phyloP scores from a whole-genome alignment of 495 filamentous ascomycete genomes.

The Aspergillus bertholletiae region DNA sequence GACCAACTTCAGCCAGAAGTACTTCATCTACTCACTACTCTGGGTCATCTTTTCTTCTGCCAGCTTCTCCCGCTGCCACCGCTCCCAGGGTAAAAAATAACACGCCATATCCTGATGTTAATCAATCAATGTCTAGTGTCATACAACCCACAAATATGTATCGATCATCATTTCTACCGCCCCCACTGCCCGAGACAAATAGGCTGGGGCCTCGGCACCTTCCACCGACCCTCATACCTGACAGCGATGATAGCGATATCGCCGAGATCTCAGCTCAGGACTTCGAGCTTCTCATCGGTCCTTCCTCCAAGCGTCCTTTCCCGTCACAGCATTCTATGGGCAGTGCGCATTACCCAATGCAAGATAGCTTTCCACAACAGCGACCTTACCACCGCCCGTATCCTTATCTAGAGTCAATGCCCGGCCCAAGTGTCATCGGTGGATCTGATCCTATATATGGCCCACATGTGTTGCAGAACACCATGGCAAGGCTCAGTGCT shows the following conservation, averaged over 20 bases:
- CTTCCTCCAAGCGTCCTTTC: slow-evolving; percentile 75
- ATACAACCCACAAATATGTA: not conserved
- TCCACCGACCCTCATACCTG: not conserved
- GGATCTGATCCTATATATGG: slow-evolving; percentile 5
- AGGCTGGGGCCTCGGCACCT: not conserved
- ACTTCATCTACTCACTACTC: slow-evolving; percentile 6
- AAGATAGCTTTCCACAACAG: not conserved
- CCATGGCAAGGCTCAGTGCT: slow-evolving; percentile 15
- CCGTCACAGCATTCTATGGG: slow-evolving; percentile 23
- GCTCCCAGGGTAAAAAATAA: not conserved
- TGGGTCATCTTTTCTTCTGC: slow-evolving; percentile 1
- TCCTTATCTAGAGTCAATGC: not conserved
- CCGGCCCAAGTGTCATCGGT: slow-evolving; percentile 5
- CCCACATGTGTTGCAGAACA: slow-evolving; percentile 12
- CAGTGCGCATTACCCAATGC: not conserved
- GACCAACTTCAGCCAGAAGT: slow-evolving; percentile 8
- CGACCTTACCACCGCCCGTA: not conserved
- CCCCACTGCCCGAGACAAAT: not conserved
- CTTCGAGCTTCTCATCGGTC: slow-evolving; percentile 68
- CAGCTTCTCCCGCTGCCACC: not conserved
- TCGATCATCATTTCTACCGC: not conserved
- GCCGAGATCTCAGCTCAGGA: slow-evolving; percentile 51
- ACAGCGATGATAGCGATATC: slow-evolving; percentile 30
- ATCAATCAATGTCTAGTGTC: too few relatives aligned
- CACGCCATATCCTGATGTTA: not conserved